Evolutionary conservation across 1,139 yeast genomes (phyloP).

Genomic region (Debaryomycetaceae sp.): DNA sequence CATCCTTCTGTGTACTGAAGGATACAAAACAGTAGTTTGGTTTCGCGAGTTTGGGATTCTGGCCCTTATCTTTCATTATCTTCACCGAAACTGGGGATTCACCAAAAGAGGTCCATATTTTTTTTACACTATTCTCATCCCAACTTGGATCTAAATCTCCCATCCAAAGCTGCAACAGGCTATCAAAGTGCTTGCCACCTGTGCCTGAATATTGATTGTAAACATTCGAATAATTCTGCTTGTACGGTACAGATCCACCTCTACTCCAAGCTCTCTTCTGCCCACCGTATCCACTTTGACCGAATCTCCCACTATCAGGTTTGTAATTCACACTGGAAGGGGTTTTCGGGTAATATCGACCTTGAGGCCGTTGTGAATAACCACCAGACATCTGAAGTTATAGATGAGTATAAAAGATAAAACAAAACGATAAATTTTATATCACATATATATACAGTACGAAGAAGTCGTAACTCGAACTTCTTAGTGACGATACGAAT

Average conservation of each 20-base stretch:
- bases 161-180: conserved; percentile 67
- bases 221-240: conserved; percentile 9
- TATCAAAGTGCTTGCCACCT: conserved; percentile 4
- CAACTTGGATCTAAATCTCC: conserved; percentile 89
- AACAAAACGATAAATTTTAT: too few relatives aligned
- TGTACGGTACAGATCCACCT: background rate
- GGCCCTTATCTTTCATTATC: conserved; percentile 34
- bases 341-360: background rate
- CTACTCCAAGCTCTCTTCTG: background rate
- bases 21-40: conserved; percentile 76
- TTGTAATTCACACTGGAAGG: background rate
- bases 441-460: too few relatives aligned
- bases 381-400: background rate
- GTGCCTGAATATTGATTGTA: conserved; percentile 10
- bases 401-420: too few relatives aligned
- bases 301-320: background rate
- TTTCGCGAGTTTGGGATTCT: conserved; percentile 12
- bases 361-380: background rate
- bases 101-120: conserved; percentile 58
- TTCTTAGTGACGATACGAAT: too few relatives aligned
- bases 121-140: conserved; percentile 66
- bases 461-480: too few relatives aligned
- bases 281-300: background rate
- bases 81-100: conserved; percentile 35
- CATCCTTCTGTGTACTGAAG: conserved; percentile 62